phyloP scores from a whole-genome alignment of 805 yeast species.

The Hermanozyma aechmeae region DNA sequence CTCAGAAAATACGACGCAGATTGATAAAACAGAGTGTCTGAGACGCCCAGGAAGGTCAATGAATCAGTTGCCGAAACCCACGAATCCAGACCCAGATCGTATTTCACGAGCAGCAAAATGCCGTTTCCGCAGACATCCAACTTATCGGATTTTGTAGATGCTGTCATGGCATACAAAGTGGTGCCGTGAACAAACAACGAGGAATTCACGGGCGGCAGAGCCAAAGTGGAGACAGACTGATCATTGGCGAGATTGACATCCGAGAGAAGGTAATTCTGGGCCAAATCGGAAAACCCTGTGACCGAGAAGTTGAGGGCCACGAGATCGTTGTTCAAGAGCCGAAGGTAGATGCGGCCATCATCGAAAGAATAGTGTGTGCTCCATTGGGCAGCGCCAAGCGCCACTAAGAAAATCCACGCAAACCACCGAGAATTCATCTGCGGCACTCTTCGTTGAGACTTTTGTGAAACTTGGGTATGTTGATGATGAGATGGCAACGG shows the following conservation, averaged over 20 bases:
- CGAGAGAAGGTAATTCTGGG: slow-evolving; percentile 1
- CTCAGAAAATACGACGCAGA: slow-evolving; percentile 36
- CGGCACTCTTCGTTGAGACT: background rate
- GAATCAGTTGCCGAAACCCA: slow-evolving; percentile 13
- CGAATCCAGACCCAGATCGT: slow-evolving; percentile 6
- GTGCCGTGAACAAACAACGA: slow-evolving; percentile 20
- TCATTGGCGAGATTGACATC: slow-evolving; percentile 12
- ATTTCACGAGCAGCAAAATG: slow-evolving; percentile 13
- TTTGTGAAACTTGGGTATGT: background rate
- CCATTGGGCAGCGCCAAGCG: slow-evolving; percentile 12
- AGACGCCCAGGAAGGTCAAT: slow-evolving; percentile 13
- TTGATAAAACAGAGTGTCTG: slow-evolving; percentile 21
- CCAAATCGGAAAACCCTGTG: slow-evolving; percentile 15
- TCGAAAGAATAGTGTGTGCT: slow-evolving; percentile 26
- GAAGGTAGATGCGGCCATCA: slow-evolving; percentile 25
- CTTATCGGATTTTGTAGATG: slow-evolving; percentile 2
- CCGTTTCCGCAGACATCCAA: slow-evolving; percentile 21
- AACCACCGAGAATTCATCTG: background rate
- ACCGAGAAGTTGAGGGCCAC: slow-evolving; percentile 26
- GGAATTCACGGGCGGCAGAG: slow-evolving; percentile 24
- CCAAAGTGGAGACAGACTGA: slow-evolving; percentile 13
- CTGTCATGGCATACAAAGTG: slow-evolving; percentile 20
- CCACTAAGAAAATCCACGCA: slow-evolving; percentile 1
- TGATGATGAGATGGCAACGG: slow-evolving; percentile 2
- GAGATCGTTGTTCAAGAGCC: slow-evolving; percentile 26